Conservation (phyloP, 2,329 filamentous ascomycete genomes). For the Pseudocercospora eumusae region DNA sequence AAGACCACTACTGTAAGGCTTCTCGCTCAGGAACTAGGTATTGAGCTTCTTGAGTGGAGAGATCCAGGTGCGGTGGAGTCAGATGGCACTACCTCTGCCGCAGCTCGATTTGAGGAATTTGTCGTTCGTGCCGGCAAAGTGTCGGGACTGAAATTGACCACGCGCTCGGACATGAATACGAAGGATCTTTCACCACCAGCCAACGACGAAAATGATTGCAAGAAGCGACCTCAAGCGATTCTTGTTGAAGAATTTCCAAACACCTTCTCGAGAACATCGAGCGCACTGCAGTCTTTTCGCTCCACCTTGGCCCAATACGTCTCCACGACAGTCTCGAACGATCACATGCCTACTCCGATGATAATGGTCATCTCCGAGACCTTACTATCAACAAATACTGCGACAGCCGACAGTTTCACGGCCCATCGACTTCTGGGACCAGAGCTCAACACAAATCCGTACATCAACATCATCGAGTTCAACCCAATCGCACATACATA, state of each 20-base stretch:
- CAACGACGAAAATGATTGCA: slow-evolving; percentile 18
- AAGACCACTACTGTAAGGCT: slow-evolving; percentile 87
- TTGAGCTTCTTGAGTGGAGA: slow-evolving; percentile 84
- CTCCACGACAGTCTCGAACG: slow-evolving; percentile 48
- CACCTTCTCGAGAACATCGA: slow-evolving; percentile 50
- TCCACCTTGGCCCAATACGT: slow-evolving; percentile 74
- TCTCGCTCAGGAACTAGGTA: slow-evolving; percentile 73
- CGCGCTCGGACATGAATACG: slow-evolving; percentile 20
- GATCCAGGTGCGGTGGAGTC: slow-evolving; percentile 54
- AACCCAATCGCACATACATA: slow-evolving; percentile 87
- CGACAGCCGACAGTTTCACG: slow-evolving; percentile 87
- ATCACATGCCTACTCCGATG: slow-evolving; percentile 56
- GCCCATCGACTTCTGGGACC: slow-evolving; percentile 86
- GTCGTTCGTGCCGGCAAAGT: slow-evolving; percentile 79
- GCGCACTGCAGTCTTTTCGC: slow-evolving; percentile 59
- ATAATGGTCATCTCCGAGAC: slow-evolving; percentile 93
- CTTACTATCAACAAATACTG: slow-evolving; percentile 78
- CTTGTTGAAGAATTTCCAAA: slow-evolving; percentile 56
- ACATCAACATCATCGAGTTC: slow-evolving; percentile 81
- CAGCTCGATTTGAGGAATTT: slow-evolving; percentile 89
- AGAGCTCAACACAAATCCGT: slow-evolving; percentile 79
- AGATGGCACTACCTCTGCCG: slow-evolving; percentile 67
- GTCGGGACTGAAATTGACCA: slow-evolving; percentile 62
- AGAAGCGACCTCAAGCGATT: slow-evolving; percentile 39
- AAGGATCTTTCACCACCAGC: not conserved